Conservation (phyloP, 1,284 basidiomycete genomes). For the Blastosporella zonata region DNA sequence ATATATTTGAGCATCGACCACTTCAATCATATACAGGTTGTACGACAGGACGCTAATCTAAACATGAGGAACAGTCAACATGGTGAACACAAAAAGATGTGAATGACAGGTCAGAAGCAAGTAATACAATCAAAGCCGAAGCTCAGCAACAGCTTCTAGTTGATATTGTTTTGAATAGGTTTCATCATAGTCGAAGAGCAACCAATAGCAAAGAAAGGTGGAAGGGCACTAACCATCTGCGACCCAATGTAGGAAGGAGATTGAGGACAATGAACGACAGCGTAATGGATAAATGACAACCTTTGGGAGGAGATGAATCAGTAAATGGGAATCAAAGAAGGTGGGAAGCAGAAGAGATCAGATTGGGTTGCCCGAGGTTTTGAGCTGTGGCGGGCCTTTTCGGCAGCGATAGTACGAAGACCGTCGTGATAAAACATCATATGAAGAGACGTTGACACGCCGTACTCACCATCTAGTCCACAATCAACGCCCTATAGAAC, state of each 20-base stretch:
- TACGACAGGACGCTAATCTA: slow-evolving; percentile 6
- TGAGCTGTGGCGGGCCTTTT: slow-evolving; percentile 91
- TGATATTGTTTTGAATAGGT: slow-evolving; percentile 51
- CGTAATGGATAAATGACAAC: not conserved
- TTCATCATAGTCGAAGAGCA: slow-evolving; percentile 25
- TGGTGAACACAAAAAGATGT: not conserved
- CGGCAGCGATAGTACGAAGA: slow-evolving; percentile 80
- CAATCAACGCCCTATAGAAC: not conserved
- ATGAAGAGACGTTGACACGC: slow-evolving; percentile 2
- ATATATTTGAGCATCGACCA: not conserved
- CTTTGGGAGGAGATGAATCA: not conserved
- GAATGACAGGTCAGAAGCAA: slow-evolving; percentile 24
- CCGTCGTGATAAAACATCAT: slow-evolving; percentile 74
- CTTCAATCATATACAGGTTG: not conserved
- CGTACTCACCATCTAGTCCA: slow-evolving; percentile 22
- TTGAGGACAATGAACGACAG: slow-evolving; percentile 13
- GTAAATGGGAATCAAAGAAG: not conserved
- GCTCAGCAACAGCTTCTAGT: slow-evolving; percentile 86
- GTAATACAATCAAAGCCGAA: slow-evolving; percentile 55
- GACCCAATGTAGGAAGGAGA: no score
- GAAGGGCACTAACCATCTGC: no score
- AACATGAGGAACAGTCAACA: slow-evolving; percentile 13
- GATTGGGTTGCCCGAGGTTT: slow-evolving; percentile 71
- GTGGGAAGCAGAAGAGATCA: slow-evolving; percentile 38
- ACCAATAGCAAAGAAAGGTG: not conserved